A percentile compares a stretch with the other conserved stretches of the same genome.
Conservation (phyloP, 805 yeast genomes). For the Kuraishia ogatae region DNA sequence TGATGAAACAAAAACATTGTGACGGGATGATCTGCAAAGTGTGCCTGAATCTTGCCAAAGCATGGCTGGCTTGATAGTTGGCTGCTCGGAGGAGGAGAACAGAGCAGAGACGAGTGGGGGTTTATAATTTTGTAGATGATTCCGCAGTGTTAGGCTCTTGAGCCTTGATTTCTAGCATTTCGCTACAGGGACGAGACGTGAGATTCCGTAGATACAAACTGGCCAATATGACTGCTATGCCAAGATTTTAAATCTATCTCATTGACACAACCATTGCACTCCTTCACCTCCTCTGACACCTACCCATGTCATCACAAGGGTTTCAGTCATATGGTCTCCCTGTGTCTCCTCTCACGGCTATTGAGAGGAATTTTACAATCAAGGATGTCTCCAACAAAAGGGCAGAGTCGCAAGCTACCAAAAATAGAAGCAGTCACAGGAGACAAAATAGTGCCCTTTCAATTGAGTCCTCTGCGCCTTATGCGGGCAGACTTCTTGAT, state of each 20-base stretch:
- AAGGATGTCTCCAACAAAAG: neutral
- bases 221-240: neutral
- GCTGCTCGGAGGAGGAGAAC: neutral
- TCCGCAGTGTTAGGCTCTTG: no score
- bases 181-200: no score
- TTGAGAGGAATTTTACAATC: neutral
- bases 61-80: neutral
- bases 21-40: neutral
- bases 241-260: neutral
- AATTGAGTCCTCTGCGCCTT: constrained; percentile 10
- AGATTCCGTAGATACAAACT: no score
- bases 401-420: neutral
- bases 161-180: no score
- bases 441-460: neutral
- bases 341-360: neutral
- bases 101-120: neutral
- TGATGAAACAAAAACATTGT: neutral
- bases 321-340: neutral
- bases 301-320: neutral
- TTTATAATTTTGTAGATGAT: neutral
- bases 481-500: constrained; percentile 24
- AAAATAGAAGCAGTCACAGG: neutral
- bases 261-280: neutral
- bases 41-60: neutral
- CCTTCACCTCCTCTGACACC: neutral